These are phyloP conservation scores for Trichoderma sp. DNA, from an alignment of 2,329 filamentous ascomycete genomes.

Conservation along the genomic window DNA sequence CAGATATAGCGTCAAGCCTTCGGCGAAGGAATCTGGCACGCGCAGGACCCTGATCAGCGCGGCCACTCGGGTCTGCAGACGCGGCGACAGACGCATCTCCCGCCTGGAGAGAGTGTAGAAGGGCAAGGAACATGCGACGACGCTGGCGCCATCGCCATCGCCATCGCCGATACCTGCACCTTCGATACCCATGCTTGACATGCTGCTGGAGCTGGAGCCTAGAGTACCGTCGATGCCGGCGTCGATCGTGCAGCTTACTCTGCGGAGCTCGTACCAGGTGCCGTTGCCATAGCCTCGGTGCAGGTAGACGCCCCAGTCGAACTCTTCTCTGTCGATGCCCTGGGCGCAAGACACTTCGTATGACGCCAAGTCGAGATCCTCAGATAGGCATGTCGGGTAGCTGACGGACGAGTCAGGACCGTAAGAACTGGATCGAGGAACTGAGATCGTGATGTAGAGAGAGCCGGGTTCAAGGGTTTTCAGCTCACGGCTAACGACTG, in stretches of 20 bases:
- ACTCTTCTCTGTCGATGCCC: constrained; percentile 29
- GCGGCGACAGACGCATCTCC: constrained; percentile 27
- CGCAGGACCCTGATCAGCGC: constrained; percentile 32
- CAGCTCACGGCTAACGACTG: constrained; percentile 23
- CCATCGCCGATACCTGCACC: not conserved
- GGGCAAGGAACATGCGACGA: constrained; percentile 6
- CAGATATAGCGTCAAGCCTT: constrained; percentile 30
- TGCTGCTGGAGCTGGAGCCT: not conserved
- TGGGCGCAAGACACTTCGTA: constrained; percentile 25
- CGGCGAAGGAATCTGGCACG: constrained; percentile 22
- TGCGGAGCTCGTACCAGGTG: constrained; percentile 28
- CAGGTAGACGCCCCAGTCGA: constrained; percentile 39
- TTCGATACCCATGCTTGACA: not conserved
- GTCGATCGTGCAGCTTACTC: constrained; percentile 12
- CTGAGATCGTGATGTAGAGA: constrained; percentile 28
- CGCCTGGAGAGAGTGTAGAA: constrained; percentile 24
- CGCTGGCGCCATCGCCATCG: not conserved
- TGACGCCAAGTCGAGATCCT: constrained; percentile 21
- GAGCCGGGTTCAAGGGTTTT: constrained; percentile 25
- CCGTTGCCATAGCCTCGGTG: constrained; percentile 29
- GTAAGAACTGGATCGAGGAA: constrained; percentile 20
- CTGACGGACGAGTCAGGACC: not conserved
- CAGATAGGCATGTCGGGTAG: constrained; percentile 3
- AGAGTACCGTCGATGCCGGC: constrained; percentile 13
- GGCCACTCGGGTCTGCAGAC: constrained; percentile 30